phyloP scores from a whole-genome alignment of 352 stramenopile genomes.

The Globisporangium okanoganense region DNA sequence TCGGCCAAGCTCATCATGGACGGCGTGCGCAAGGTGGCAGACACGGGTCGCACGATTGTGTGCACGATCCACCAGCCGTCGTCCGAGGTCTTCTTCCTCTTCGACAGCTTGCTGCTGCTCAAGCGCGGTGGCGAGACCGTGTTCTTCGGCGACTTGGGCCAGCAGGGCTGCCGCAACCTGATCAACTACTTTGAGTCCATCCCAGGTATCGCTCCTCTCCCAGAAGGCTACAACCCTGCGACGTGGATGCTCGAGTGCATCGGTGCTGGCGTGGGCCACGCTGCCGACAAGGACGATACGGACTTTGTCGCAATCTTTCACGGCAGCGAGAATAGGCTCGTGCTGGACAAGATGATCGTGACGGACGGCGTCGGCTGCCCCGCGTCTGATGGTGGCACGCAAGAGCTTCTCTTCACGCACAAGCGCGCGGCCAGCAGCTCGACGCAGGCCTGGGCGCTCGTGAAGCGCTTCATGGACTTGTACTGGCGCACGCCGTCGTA shows the following conservation, averaged over 20 bases:
- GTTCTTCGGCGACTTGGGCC: constrained; percentile 23
- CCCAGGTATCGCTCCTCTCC: too few species aligned
- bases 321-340: neutral
- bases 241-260: constrained; percentile 22
- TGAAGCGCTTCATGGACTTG: constrained; percentile 37
- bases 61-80: constrained; percentile 93
- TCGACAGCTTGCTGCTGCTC: constrained; percentile 77
- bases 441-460: neutral
- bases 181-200: too few species aligned
- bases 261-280: constrained; percentile 18
- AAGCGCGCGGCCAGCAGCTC: neutral
- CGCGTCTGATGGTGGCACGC: neutral
- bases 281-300: neutral
- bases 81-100: constrained; percentile 76
- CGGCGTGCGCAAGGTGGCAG: constrained; percentile 83
- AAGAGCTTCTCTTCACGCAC: constrained; percentile 1
- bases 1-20: constrained; percentile 87
- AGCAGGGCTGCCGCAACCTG: too few species aligned
- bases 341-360: neutral
- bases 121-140: constrained; percentile 32
- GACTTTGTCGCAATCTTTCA: neutral
- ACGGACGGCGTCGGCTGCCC: neutral
- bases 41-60: constrained; percentile 70
- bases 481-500: constrained; percentile 89
- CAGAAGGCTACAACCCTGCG: constrained; percentile 48